phyloP scores from a whole-genome alignment of 306 rosid genomes.

The Astragalus glycyphyllos region DNA sequence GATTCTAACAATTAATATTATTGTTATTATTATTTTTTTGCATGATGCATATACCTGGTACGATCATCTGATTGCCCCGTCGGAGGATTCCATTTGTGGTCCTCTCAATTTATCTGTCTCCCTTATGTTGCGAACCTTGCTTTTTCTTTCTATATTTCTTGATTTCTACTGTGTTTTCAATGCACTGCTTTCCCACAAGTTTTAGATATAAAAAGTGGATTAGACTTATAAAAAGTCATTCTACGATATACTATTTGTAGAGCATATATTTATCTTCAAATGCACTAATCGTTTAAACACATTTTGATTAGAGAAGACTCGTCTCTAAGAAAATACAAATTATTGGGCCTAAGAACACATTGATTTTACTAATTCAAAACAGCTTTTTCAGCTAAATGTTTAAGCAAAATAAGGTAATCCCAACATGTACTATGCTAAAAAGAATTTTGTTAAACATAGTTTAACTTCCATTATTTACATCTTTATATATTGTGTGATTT shows the following conservation, averaged over 20 bases:
- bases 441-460: constrained; percentile 4
- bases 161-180: constrained; percentile 9
- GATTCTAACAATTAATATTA: too few species aligned
- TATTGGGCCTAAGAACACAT: neutral
- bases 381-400: constrained; percentile 6
- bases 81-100: constrained; percentile 1
- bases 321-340: neutral
- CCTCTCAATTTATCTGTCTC: too few species aligned
- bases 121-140: too few species aligned
- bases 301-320: neutral
- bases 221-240: neutral
- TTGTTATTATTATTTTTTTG: neutral
- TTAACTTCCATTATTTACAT: constrained; percentile 27
- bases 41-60: neutral
- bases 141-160: neutral
- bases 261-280: neutral
- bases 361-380: constrained; percentile 8
- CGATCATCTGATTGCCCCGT: constrained; percentile 8
- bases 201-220: too few species aligned
- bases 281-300: neutral
- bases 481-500: constrained; percentile 16
- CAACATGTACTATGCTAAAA: neutral
- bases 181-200: neutral
- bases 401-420: constrained; percentile 14
- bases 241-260: neutral